Base-by-base conservation (phyloP, 2,329 filamentous ascomycete species). In the Exserohilum rostratum region DNA sequence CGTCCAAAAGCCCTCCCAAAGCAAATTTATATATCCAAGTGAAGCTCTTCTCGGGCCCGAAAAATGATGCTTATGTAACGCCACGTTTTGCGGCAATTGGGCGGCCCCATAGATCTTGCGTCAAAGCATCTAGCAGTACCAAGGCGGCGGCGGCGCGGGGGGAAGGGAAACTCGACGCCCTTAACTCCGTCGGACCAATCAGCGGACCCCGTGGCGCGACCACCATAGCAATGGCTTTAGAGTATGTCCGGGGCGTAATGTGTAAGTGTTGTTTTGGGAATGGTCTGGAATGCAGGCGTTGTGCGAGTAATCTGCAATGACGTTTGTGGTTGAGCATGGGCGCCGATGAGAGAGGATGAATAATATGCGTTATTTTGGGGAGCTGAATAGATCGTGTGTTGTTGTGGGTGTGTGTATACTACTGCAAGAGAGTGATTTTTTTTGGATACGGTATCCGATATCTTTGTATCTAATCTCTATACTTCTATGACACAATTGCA, bases 171-270 rank as follows among this genome's bases (percentile, higher is more conserved):
- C n/a, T n/a, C n/a, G n/a, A n/a, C n/a, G n/a, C n/a, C n/a, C 40
- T 46, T 46, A 54, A 54, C 51, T 40, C 51, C 46, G 51, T 2
- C 1, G 9, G 9, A n/a, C 34, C 49, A 57, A 53, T 59, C 40
- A 29, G 15, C 20, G 10, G 12, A 3, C 18, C 11, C 6, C 15
- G 39, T 50, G 46, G 45, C 46, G 15, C 22, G n/a, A 34, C 20
- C 27, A 29, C 39, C 29, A 18, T 15, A 13, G 11, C 6, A 15
- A 37, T 50, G 46, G 46, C 31, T 13, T 45, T 50, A 40, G 18
- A 18, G 29, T 42, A 37, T 37, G 13, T 45, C 39, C 34, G 46
- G 3, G 12, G 22, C 22, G 22, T 25, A 25, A 7, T 4, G 4
- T 25, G 22, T 5, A 25, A 25, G 22, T 4, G 22, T 7, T n/a